These are phyloP conservation scores for Hyaloscypha variabilis DNA, from an alignment of 495 filamentous ascomycete species.

Conservation along the genomic window DNA sequence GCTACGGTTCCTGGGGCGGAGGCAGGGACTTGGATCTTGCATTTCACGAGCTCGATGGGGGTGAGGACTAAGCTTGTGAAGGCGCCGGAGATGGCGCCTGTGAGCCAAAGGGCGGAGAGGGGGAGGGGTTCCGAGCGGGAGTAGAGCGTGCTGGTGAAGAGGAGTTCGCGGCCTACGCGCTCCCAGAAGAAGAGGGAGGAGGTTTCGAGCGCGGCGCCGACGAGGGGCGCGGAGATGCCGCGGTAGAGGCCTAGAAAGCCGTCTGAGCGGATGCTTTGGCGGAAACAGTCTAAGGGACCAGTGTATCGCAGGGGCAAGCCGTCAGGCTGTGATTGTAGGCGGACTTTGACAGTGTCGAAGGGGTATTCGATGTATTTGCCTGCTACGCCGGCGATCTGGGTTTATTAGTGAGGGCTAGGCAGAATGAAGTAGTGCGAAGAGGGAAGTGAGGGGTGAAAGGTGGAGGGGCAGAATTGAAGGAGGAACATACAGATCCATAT, in stretches of 20 bases:
- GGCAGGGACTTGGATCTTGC: constrained; percentile 87
- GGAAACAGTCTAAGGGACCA: constrained; percentile 92
- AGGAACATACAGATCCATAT: constrained; percentile 75
- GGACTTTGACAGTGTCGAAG: constrained; percentile 96
- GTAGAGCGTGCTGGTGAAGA: constrained; percentile 59
- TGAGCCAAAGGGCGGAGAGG: constrained; percentile 69
- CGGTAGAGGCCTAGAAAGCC: constrained; percentile 84
- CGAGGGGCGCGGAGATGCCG: constrained; percentile 87
- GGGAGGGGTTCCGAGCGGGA: constrained; percentile 60
- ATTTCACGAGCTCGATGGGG: constrained; percentile 96
- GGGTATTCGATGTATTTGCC: constrained; percentile 98
- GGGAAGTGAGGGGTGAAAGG: neutral
- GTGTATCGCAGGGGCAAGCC: constrained; percentile 78
- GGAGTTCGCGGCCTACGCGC: constrained; percentile 58
- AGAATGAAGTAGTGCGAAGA: too few relatives aligned
- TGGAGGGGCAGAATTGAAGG: neutral
- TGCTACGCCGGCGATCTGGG: constrained; percentile 78
- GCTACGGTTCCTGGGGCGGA: constrained; percentile 21
- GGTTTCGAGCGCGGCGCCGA: constrained; percentile 93
- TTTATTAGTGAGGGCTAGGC: constrained; percentile 24
- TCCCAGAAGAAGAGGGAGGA: constrained; percentile 93
- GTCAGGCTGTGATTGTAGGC: constrained; percentile 80
- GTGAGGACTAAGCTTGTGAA: constrained; percentile 90
- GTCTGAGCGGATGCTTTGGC: constrained; percentile 74
- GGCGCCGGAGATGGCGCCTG: constrained; percentile 84